Base-by-base conservation (phyloP, 2,329 filamentous ascomycete genomes). In the Zasmidium cellare region DNA sequence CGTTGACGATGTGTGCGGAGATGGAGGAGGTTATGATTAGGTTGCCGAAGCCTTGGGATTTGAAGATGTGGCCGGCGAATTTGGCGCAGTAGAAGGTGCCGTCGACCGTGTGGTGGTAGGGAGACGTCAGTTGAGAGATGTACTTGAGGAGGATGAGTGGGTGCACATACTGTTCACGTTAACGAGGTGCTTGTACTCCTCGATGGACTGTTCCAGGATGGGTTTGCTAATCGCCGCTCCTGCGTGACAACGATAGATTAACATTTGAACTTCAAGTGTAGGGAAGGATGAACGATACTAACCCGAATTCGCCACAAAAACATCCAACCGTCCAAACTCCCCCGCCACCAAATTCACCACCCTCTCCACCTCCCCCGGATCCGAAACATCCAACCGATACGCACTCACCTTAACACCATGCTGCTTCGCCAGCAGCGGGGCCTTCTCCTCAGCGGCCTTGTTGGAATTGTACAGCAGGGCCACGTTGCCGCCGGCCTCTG, bases 401-500 rank as follows among this genome's bases (percentile, higher is more conserved):
- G 76, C 76, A 22, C 60, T 61, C 1, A 60, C 60, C 31, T 59
- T 55, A 46, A 69, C 63, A 57, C 62, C 25, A 49, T 68, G 58
- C 53, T 58, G 64, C 51, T 67, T 48, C 23, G 58, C 55, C 12
- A 67, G 53, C 58, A 35, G 44, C 7, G 24, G 25, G 3, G 24
- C 55, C 46, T 51, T 47, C 41, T 47, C 52, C 14, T 58, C 49
- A 16, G 51, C 51, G 9, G 55, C 31, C 23, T 66, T 75, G 91
- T 89, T 88, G 77, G 96, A 96, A 79, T 96, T 82, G 74, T 97
- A 92, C 46, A 96, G 90, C 72, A 97, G 88, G 25, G 92, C 92
- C 62, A 96, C 81, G 72, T 96, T 86, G 7, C 90, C 90, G 53
- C 93, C 93, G 49, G 90, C 94, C 58, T 90, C 88, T 55, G 96